A percentile compares a stretch with the other conserved stretches of the same genome.
Evolutionary conservation across 805 yeast genomes (phyloP).

Genomic region (Yamadazyma akitaensis): DNA sequence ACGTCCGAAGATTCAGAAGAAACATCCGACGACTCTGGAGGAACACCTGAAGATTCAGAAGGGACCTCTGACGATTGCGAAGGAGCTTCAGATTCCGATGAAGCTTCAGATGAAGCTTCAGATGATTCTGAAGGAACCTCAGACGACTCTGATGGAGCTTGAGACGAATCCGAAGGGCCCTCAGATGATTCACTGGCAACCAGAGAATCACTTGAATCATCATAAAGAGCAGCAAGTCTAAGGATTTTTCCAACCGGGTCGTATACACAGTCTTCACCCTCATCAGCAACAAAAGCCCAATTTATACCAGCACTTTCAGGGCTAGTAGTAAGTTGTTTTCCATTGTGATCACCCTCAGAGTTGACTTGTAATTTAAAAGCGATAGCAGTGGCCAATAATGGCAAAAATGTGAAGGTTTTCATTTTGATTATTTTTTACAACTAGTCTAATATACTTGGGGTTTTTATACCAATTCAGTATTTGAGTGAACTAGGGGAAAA

Average conservation of each 20-base stretch:
- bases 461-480: background rate
- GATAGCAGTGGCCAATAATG: constrained; percentile 1
- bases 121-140: constrained; percentile 6
- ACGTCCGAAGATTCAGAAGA: background rate
- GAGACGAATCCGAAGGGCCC: background rate
- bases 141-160: constrained; percentile 22
- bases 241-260: background rate
- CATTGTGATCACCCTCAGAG: constrained; percentile 6
- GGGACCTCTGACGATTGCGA: background rate
- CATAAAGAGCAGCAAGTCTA: background rate
- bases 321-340: constrained; percentile 21
- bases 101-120: constrained; percentile 16
- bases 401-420: background rate
- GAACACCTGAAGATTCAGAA: background rate
- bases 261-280: constrained; percentile 11
- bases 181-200: background rate
- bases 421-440: too few species aligned
- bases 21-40: background rate
- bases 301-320: constrained; percentile 48
- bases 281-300: constrained; percentile 27
- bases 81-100: background rate
- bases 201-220: background rate
- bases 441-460: background rate
- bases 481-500: background rate
- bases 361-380: background rate